Evolutionary conservation across 106 monocot species (phyloP), one percentile per base, ranked within the genome.

Genomic region (Iris macrosiphon): DNA sequence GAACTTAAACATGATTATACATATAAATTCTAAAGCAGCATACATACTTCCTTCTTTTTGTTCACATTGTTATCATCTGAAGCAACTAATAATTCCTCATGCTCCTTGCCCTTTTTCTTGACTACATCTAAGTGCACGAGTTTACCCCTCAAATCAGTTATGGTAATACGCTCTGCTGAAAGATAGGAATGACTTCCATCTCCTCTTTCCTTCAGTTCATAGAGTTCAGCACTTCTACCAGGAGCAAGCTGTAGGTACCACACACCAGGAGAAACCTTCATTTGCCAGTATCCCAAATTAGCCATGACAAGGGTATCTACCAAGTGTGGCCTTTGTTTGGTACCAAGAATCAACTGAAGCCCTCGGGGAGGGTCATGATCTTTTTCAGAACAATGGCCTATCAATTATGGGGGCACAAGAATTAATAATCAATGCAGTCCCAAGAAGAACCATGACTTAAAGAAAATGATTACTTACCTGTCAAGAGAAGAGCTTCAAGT

Each of bases 231-330:
- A 75, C 90, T 96, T 57, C 86, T 74, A 17, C 96, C 96, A 72
- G 89, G 86, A 46, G 96, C 96, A 45, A 90, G 64, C 60, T 96
- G 85, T 30, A 96, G 77, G 71, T 83, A 86, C 85, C 85, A 90
- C 30, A 86, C 79, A 25, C 90, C 90, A 66, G 96, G 96, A 19
- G 82, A 80, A 57, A 90, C 86, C 64, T 96, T 96, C 96, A 96
- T 96, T 63, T 96, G 96, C 96, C 89, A 96, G 63, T 96, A 96
- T 40, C 96, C 96, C 41, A 96, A 83, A 56, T 96, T 96, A 28
- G 86, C 82, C 96, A 96, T 96, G 46, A 96, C 96, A 66, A 96
- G 82, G 11, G 96, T 96, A 66, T 96, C 96, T 25, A 96, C 86
- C 63, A 90, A 34, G 56, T 83, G 96, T 20, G 89, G 85, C 37